Evolutionary conservation across 495 filamentous ascomycete species (phyloP).

Genomic region (Lindgomyces ingoldianus): DNA sequence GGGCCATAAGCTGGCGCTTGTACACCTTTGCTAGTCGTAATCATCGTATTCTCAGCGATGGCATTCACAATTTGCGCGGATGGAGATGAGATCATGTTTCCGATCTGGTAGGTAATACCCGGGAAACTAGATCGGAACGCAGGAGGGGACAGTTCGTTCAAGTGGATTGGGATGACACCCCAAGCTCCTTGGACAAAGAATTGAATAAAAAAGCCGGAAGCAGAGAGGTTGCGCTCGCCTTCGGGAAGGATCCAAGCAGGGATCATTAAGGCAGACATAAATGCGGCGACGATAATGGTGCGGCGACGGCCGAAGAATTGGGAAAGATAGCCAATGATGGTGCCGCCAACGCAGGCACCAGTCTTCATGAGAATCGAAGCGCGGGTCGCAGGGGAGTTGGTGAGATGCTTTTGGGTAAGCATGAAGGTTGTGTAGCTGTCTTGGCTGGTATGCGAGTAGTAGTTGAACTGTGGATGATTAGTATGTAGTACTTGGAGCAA

Average conservation of each 20-base stretch:
- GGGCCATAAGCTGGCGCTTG: conserved; percentile 66
- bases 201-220: conserved; percentile 71
- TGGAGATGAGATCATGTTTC: conserved; percentile 74
- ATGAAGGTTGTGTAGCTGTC: conserved; percentile 80
- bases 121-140: conserved; percentile 72
- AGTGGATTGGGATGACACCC: conserved; percentile 76
- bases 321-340: conserved; percentile 68
- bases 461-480: conserved; percentile 49
- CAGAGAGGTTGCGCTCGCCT: conserved; percentile 59
- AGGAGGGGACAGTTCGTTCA: conserved; percentile 74
- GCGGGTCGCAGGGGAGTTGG: conserved; percentile 61
- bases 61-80: conserved; percentile 72
- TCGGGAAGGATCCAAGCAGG: conserved; percentile 72
- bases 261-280: conserved; percentile 61
- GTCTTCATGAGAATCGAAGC: conserved; percentile 72
- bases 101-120: conserved; percentile 69
- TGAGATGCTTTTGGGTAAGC: conserved; percentile 64
- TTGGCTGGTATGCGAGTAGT: conserved; percentile 67
- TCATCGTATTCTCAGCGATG: conserved; percentile 58
- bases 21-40: conserved; percentile 51
- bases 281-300: conserved; percentile 60
- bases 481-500: not conserved
- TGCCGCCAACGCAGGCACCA: conserved; percentile 72
- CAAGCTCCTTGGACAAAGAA: conserved; percentile 78
- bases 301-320: conserved; percentile 72